phyloP scores from a whole-genome alignment of 75 land plant species.

The Pinus taeda region DNA sequence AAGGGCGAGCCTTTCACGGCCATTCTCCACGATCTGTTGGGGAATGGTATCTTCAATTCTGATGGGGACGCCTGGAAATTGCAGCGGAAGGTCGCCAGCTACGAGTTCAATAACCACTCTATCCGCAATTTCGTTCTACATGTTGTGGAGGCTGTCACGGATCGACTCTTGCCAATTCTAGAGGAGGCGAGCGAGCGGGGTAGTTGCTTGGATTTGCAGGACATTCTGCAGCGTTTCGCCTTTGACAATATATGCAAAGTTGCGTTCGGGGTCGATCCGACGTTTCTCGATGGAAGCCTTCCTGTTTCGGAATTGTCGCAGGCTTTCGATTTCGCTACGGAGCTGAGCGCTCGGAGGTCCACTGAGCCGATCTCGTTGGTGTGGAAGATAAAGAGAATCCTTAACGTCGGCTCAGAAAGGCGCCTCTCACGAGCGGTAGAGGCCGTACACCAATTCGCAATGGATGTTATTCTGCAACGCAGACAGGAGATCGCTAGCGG shows the following conservation, averaged over 20 bases:
- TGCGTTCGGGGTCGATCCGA: constrained; percentile 26
- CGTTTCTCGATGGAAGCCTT: constrained; percentile 11
- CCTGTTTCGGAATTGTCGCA: constrained; percentile 9
- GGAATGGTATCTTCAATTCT: too few species aligned
- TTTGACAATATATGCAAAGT: constrained; percentile 28
- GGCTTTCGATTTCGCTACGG: too few species aligned
- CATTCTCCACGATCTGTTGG: too few species aligned
- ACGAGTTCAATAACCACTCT: too few species aligned
- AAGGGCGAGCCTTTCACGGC: too few species aligned
- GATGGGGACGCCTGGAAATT: too few species aligned
- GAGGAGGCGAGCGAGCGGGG: too few species aligned
- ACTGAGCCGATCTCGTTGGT: too few species aligned
- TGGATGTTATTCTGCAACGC: constrained; percentile 42
- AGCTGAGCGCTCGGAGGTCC: too few species aligned
- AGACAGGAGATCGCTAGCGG: constrained; percentile 27
- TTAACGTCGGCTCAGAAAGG: constrained; percentile 52
- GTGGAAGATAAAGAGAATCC: constrained; percentile 14
- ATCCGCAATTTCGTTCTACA: too few species aligned
- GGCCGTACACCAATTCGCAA: constrained; percentile 49
- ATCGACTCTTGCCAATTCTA: not conserved
- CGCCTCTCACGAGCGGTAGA: constrained; percentile 35
- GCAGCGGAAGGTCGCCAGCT: too few species aligned
- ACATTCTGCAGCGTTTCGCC: constrained; percentile 10
- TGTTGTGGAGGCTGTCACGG: not conserved
- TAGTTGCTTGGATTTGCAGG: too few species aligned